Evolutionary conservation across 1,139 yeast genomes (phyloP).

Genomic region (Kodamaea sp.): DNA sequence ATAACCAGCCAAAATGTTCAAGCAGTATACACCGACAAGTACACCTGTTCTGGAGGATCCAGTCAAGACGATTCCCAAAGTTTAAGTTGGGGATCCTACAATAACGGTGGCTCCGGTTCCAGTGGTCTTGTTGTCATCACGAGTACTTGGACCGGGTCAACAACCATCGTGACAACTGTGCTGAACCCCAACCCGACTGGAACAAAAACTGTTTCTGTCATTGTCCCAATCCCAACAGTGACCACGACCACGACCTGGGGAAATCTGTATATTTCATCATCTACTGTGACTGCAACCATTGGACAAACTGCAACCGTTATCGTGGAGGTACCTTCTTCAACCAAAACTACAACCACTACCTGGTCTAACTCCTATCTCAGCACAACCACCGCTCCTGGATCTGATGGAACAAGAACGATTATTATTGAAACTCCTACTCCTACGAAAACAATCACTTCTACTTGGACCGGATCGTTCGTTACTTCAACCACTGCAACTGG

Average conservation of each 20-base stretch:
- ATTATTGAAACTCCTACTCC: constrained; percentile 8
- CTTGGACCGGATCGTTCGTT: background rate
- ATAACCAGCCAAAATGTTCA: constrained; percentile 7
- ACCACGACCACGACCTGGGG: constrained; percentile 14
- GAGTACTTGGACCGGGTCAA: constrained; percentile 24
- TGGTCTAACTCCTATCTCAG: constrained; percentile 4
- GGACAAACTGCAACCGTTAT: constrained; percentile 18
- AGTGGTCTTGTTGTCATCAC: constrained; percentile 28
- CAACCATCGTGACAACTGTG: constrained; percentile 22
- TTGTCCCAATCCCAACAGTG: constrained; percentile 16
- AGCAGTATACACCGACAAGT: constrained; percentile 15
- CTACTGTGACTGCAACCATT: constrained; percentile 10
- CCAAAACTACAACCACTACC: constrained; percentile 16
- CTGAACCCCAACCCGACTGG: constrained; percentile 12
- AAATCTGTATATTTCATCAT: constrained; percentile 8
- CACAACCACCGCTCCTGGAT: constrained; percentile 11
- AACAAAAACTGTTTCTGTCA: constrained; percentile 14
- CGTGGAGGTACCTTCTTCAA: constrained; percentile 20
- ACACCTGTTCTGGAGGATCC: constrained; percentile 14
- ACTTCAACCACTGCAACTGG: background rate
- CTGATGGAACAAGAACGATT: constrained; percentile 18
- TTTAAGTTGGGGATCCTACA: constrained; percentile 11
- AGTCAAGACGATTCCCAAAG: constrained; percentile 2
- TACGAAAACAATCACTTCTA: background rate
- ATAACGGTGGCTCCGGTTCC: constrained; percentile 17